phyloP scores from a whole-genome alignment of 352 stramenopile species.

The Salisapilia sapeloensis region DNA sequence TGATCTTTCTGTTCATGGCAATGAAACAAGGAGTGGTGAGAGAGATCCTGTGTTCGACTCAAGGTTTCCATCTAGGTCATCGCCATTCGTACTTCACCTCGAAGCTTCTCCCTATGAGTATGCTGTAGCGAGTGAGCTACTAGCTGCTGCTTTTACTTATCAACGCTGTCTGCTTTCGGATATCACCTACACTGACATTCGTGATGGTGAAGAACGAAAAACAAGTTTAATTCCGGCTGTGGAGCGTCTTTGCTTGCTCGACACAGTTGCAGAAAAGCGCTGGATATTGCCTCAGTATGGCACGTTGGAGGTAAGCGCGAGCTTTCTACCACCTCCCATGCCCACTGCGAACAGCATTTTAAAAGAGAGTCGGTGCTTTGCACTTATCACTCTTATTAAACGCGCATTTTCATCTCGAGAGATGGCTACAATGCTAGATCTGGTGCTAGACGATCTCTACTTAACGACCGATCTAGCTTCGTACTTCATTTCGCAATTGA shows the following conservation, averaged over 20 bases:
- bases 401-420: constrained; percentile 32
- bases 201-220: constrained; percentile 10
- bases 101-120: constrained; percentile 40
- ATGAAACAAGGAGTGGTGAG: constrained; percentile 11
- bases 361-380: constrained; percentile 11
- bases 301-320: constrained; percentile 15
- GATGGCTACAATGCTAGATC: constrained; percentile 19
- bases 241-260: constrained; percentile 14
- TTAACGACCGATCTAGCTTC: constrained; percentile 17
- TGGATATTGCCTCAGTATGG: constrained; percentile 24
- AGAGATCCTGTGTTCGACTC: constrained; percentile 28
- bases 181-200: constrained; percentile 17
- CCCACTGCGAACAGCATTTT: too few species aligned
- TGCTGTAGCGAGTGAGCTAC: constrained; percentile 31
- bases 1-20: constrained; percentile 28
- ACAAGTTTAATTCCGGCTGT: constrained; percentile 8
- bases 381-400: constrained; percentile 25
- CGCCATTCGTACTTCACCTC: constrained; percentile 33
- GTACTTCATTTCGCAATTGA: constrained; percentile 21
- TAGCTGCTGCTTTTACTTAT: constrained; percentile 20
- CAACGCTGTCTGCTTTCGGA: constrained; percentile 23
- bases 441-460: constrained; percentile 31
- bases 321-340: constrained; percentile 23
- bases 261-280: constrained; percentile 3
- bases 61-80: constrained; percentile 26